A percentile compares a stretch with the other conserved stretches of the same genome.
phyloP scores from a whole-genome alignment of 768 basidiomycete genomes.

The Mycena venus region DNA sequence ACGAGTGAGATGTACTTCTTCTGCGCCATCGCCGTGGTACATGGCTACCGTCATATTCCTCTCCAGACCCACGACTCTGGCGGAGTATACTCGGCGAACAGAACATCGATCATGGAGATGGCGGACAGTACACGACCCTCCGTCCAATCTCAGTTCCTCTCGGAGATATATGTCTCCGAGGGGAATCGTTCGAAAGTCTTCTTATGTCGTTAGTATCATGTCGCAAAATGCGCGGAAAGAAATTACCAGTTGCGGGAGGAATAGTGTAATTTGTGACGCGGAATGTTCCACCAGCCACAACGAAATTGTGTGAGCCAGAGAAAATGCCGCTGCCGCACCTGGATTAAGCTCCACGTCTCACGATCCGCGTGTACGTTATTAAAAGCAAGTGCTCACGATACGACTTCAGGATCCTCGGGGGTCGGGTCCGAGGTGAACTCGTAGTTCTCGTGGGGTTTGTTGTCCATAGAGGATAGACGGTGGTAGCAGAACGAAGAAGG shows the following conservation, averaged over 20 bases:
- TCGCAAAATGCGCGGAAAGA: not conserved
- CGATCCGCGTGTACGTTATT: not conserved
- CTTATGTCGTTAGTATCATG: not conserved
- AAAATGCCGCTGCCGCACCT: not conserved
- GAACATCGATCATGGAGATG: not conserved
- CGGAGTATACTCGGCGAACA: slow-evolving; percentile 7
- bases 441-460: not conserved
- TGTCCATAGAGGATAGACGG: not conserved
- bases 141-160: not conserved
- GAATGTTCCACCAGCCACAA: not conserved
- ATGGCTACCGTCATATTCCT: not conserved
- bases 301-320: not conserved
- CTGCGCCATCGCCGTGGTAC: slow-evolving; percentile 1
- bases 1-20: not conserved
- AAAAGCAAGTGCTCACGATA: not conserved
- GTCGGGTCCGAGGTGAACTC: not conserved
- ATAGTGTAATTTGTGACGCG: not conserved
- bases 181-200: not conserved
- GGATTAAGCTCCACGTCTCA: not conserved
- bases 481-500: not conserved
- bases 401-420: not conserved
- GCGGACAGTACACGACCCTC: not conserved
- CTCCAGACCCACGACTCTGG: not conserved
- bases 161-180: slow-evolving; percentile 7
- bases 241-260: not conserved